A percentile compares a stretch with the other conserved stretches of the same genome.
phyloP scores from a whole-genome alignment of 345 rosid species.

The Ailanthus altissimus region DNA sequence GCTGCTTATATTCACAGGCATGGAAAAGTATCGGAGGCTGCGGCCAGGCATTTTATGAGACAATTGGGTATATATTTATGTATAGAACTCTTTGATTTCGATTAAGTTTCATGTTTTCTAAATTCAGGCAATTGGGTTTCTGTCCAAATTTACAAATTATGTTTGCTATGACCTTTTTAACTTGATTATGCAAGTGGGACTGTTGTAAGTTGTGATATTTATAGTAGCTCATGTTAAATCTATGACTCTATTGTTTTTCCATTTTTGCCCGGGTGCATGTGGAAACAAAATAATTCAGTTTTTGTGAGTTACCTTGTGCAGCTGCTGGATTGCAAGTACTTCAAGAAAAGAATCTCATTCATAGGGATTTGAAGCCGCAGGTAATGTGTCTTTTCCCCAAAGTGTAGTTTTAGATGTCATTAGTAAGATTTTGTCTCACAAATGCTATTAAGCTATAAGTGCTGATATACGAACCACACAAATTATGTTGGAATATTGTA shows the following conservation, averaged over 20 bases:
- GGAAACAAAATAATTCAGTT: background rate
- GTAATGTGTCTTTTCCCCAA: slow-evolving; percentile 30
- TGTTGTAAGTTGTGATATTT: slow-evolving; percentile 7
- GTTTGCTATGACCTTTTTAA: background rate
- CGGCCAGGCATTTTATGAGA: slow-evolving; percentile 77
- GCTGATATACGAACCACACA: background rate
- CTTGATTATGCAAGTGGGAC: background rate
- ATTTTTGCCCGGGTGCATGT: background rate
- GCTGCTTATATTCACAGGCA: slow-evolving; percentile 59
- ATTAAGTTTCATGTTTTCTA: background rate
- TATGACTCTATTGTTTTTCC: background rate
- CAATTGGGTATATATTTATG: slow-evolving; percentile 57
- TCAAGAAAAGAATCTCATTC: slow-evolving; percentile 77
- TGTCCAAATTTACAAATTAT: background rate
- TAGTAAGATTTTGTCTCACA: slow-evolving; percentile 8
- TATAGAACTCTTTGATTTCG: slow-evolving; percentile 6
- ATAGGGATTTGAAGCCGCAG: slow-evolving; percentile 89
- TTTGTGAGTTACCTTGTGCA: slow-evolving; percentile 38
- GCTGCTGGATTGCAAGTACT: slow-evolving; percentile 86
- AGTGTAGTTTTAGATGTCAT: slow-evolving; percentile 12
- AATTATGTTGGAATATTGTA: background rate
- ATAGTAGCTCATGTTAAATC: background rate
- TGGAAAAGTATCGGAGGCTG: slow-evolving; percentile 65
- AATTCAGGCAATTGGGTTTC: background rate
- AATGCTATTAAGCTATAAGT: background rate